Evolutionary conservation across 495 filamentous ascomycete genomes (phyloP).

Genomic region (Daldinia childiae): DNA sequence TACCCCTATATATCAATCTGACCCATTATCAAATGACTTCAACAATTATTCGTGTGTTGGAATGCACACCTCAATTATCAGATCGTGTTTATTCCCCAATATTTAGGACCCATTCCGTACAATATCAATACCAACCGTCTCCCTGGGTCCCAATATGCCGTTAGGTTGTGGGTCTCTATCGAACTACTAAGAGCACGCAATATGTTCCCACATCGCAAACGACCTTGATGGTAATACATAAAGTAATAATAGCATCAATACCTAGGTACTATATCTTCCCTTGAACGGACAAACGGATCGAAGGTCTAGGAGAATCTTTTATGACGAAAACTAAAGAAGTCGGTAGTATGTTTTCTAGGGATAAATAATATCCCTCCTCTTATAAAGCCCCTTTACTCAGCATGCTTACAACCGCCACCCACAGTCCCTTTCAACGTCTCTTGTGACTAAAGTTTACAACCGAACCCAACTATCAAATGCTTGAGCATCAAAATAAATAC

Average conservation of each 20-base stretch:
- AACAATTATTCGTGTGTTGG: conserved; percentile 12
- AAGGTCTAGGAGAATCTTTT: neutral
- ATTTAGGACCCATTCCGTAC: conserved; percentile 7
- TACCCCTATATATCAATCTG: conserved; percentile 2
- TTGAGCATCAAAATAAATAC: too few species aligned
- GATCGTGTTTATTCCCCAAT: conserved; percentile 16
- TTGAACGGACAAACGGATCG: neutral
- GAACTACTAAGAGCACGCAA: neutral
- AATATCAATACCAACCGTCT: conserved; percentile 4
- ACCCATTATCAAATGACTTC: conserved; percentile 17
- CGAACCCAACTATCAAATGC: neutral
- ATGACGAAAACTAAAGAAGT: neutral
- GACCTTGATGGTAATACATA: neutral
- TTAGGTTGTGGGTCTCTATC: neutral
- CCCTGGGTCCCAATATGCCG: neutral
- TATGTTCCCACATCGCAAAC: neutral
- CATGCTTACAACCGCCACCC: neutral
- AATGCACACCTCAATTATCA: conserved; percentile 11
- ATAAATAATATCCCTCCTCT: neutral
- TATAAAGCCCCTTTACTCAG: conserved; percentile 3
- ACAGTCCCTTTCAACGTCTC: neutral
- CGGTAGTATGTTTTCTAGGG: neutral
- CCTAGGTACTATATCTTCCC: conserved; percentile 2
- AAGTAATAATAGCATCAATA: neutral
- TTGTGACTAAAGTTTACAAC: neutral